Evolutionary conservation across 768 basidiomycete genomes (phyloP).

Genomic region (Pleurotus eryngii): DNA sequence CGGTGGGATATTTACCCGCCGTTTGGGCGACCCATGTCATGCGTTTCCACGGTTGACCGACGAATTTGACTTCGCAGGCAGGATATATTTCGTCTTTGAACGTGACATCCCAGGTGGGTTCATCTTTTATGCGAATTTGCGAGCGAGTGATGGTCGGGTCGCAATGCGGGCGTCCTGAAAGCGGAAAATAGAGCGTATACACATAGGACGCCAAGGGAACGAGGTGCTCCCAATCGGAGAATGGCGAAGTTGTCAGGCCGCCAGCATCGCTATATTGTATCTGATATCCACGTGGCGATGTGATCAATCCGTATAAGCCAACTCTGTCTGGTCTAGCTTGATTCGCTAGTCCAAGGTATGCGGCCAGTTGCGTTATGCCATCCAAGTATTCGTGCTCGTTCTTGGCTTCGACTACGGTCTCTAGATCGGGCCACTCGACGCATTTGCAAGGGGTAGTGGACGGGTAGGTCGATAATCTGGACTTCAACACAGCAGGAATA

Average conservation of each 20-base stretch:
- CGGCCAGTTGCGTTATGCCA: slow-evolving; percentile 3
- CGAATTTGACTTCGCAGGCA: slow-evolving; percentile 6
- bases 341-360: slow-evolving; percentile 7
- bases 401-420: slow-evolving; percentile 4
- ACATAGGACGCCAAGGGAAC: slow-evolving; percentile 3
- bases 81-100: slow-evolving; percentile 1
- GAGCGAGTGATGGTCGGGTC: slow-evolving; percentile 5
- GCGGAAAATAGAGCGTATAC: slow-evolving; percentile 7
- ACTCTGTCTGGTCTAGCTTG: slow-evolving; percentile 10
- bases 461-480: not conserved
- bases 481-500: not conserved
- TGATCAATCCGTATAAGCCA: not conserved
- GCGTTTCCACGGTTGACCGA: slow-evolving; percentile 3
- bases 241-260: not conserved
- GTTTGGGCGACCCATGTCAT: slow-evolving; percentile 4
- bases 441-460: not conserved
- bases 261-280: slow-evolving; percentile 8
- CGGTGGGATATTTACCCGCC: not conserved
- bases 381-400: not conserved
- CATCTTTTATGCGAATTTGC: not conserved
- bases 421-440: not conserved
- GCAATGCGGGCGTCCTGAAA: not conserved
- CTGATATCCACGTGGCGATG: not conserved
- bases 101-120: slow-evolving; percentile 3
- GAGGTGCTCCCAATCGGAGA: slow-evolving; percentile 3